These are phyloP conservation scores for Fraxinus paxiana DNA, from an alignment of 305 asterid species.

Conservation along the genomic window DNA sequence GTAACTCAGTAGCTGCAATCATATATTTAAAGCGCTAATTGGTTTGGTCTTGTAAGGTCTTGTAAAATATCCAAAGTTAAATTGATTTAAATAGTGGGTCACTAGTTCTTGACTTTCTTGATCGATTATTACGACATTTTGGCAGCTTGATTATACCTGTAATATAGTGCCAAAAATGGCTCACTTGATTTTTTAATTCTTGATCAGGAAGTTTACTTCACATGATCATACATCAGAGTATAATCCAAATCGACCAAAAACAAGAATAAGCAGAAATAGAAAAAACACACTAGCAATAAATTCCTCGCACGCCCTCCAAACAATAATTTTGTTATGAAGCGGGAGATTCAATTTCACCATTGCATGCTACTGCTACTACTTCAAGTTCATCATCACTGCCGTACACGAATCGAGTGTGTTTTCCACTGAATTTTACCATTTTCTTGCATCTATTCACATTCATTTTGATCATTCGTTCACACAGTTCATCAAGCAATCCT, in stretches of 20 bases:
- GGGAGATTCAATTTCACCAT: not conserved
- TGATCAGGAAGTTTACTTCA: not conserved
- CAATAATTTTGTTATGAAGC: not conserved
- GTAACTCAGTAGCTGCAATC: no score
- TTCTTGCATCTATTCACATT: constrained; percentile 28
- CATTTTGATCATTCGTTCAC: constrained; percentile 69
- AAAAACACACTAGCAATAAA: not conserved
- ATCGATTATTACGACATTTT: no score
- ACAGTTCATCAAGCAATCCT: constrained; percentile 45
- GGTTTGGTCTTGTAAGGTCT: no score
- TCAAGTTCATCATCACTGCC: constrained; percentile 62
- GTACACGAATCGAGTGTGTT: constrained; percentile 62
- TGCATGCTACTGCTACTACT: constrained; percentile 27
- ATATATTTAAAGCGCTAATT: no score
- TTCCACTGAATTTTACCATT: constrained; percentile 39
- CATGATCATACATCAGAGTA: not conserved
- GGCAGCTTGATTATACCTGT: no score
- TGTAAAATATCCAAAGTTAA: no score
- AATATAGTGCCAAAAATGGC: no score
- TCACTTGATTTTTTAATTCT: no score
- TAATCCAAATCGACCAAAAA: not conserved
- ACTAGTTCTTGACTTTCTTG: no score
- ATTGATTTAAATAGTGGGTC: no score
- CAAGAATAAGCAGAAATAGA: not conserved
- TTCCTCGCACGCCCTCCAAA: not conserved